Conservation (phyloP, 2,329 filamentous ascomycete genomes). For the Paraphoma sp. region DNA sequence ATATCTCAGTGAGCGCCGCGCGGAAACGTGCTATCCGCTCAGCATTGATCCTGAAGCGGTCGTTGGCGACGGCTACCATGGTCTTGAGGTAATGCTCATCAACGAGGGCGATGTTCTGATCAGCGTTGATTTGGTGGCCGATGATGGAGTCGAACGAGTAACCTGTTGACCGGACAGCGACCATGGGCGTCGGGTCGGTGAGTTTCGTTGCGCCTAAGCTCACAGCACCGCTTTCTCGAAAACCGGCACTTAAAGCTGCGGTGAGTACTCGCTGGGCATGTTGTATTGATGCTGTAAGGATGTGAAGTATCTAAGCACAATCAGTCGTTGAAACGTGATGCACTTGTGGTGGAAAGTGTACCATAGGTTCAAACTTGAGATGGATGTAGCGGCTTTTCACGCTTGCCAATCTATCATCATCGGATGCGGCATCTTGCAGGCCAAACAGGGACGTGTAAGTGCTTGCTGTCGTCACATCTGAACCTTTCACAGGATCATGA, state of each 20-base stretch:
- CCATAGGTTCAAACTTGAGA: constrained; percentile 96
- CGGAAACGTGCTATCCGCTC: constrained; percentile 72
- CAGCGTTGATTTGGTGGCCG: constrained; percentile 57
- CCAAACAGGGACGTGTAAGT: constrained; percentile 45
- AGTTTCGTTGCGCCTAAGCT: constrained; percentile 58
- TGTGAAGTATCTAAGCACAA: constrained; percentile 76
- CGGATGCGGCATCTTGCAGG: constrained; percentile 35
- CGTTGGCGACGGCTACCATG: constrained; percentile 74
- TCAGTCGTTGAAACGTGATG: constrained; percentile 24
- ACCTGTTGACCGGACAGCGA: constrained; percentile 84
- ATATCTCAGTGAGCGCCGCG: constrained; percentile 53
- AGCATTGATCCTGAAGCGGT: constrained; percentile 73
- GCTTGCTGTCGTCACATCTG: constrained; percentile 9
- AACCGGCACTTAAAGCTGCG: constrained; percentile 80
- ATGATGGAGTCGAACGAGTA: constrained; percentile 83
- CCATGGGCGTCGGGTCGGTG: constrained; percentile 69
- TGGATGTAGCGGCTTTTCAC: constrained; percentile 64
- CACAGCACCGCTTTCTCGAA: constrained; percentile 87
- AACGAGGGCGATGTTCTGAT: constrained; percentile 60
- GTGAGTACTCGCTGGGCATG: constrained; percentile 79
- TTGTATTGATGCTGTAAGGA: constrained; percentile 76
- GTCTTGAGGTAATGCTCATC: constrained; percentile 70
- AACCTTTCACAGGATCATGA: constrained; percentile 70
- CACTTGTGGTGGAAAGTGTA: constrained; percentile 54
- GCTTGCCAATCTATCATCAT: constrained; percentile 5